A percentile compares a stretch with the other conserved stretches of the same genome.
These are phyloP conservation scores for Chalara sp. DNA, from an alignment of 2,329 filamentous ascomycete species.

Conservation along the genomic window DNA sequence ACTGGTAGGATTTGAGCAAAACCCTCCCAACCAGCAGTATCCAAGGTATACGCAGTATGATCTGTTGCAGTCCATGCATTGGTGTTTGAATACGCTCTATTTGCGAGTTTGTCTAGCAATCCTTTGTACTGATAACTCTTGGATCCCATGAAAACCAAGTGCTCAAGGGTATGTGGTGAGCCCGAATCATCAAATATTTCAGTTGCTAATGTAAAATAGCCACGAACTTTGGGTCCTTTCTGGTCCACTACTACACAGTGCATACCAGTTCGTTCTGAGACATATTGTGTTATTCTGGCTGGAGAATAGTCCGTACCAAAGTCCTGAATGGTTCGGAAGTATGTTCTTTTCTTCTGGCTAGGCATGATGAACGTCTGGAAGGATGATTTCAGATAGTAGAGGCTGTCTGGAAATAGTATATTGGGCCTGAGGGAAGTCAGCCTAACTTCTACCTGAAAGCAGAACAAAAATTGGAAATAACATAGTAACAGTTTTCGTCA, in stretches of 20 bases:
- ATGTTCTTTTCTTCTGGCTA: slow-evolving; percentile 39
- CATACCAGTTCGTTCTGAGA: slow-evolving; percentile 91
- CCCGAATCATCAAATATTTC: slow-evolving; percentile 98
- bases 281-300: slow-evolving; percentile 87
- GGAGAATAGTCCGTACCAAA: slow-evolving; percentile 90
- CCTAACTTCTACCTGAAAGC: no score
- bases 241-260: slow-evolving; percentile 87
- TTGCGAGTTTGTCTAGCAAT: slow-evolving; percentile 87
- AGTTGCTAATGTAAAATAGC: slow-evolving; percentile 91
- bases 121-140: slow-evolving; percentile 93
- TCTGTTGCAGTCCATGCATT: slow-evolving; percentile 98
- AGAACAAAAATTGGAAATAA: no score
- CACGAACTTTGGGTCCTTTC: slow-evolving; percentile 88
- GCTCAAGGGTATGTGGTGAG: slow-evolving; percentile 80
- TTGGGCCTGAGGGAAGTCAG: slow-evolving; percentile 1
- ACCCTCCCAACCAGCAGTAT: slow-evolving; percentile 94
- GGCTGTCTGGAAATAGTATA: background rate
- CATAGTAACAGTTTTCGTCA: no score
- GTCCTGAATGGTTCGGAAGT: slow-evolving; percentile 78
- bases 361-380: slow-evolving; percentile 42
- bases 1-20: slow-evolving; percentile 92
- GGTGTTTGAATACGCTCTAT: slow-evolving; percentile 84
- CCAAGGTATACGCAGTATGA: slow-evolving; percentile 91
- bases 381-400: background rate
- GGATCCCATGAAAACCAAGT: slow-evolving; percentile 83